Evolutionary conservation across 257 asterid species (phyloP).

Genomic region (Nicotiana attenuata): DNA sequence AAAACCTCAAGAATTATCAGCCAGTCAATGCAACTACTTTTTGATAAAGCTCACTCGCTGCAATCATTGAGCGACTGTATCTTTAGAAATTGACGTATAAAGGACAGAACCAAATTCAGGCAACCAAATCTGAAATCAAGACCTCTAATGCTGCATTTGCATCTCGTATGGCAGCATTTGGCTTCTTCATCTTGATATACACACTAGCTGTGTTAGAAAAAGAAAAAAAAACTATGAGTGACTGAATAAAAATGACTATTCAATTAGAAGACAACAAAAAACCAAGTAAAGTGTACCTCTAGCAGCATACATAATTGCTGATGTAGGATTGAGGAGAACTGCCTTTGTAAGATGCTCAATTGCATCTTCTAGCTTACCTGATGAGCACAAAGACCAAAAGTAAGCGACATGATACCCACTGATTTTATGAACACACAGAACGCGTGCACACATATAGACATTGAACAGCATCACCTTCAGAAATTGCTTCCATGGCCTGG

Average conservation of each 20-base stretch:
- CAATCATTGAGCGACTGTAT: background rate
- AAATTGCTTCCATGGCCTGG: constrained; percentile 84
- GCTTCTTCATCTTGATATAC: constrained; percentile 86
- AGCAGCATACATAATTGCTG: constrained; percentile 88
- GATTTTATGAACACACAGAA: background rate
- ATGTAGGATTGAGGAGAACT: constrained; percentile 66
- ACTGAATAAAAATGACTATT: background rate
- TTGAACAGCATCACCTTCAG: constrained; percentile 53
- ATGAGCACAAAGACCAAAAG: background rate
- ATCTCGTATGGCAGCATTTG: constrained; percentile 94
- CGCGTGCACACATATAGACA: background rate
- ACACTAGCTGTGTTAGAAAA: constrained; percentile 56
- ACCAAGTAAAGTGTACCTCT: constrained; percentile 45
- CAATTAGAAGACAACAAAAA: background rate
- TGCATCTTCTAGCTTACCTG: constrained; percentile 88
- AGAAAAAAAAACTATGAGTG: constrained; percentile 4
- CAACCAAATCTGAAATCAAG: background rate
- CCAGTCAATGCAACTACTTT: background rate
- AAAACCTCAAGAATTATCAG: background rate
- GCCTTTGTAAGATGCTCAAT: constrained; percentile 79
- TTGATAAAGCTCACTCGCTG: background rate
- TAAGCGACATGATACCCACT: background rate
- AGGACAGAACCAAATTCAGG: background rate
- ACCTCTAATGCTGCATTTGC: constrained; percentile 94
- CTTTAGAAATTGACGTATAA: background rate